A percentile compares a stretch with the other conserved stretches of the same genome.
These are phyloP conservation scores for Carex littledalei DNA, from an alignment of 176 grass and related monocot genomes.

Conservation along the genomic window DNA sequence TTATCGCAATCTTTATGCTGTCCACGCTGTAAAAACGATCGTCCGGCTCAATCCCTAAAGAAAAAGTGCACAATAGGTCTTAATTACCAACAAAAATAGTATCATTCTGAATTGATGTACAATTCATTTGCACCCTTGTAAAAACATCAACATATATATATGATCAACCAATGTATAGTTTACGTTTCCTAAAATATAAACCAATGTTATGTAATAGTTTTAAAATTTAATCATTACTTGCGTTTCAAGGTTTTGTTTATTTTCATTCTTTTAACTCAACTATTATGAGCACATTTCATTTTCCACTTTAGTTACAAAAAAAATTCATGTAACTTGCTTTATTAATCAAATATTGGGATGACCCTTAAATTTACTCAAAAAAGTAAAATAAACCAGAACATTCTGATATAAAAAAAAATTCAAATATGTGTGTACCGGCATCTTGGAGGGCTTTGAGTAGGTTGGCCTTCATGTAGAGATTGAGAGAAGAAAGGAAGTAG, in stretches of 20 bases:
- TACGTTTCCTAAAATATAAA: neutral
- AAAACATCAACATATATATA: too few species aligned
- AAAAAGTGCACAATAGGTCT: neutral
- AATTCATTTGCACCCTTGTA: too few species aligned
- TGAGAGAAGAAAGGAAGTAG: conserved; percentile 50
- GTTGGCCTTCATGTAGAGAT: conserved; percentile 36
- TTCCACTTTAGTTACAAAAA: too few species aligned
- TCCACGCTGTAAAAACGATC: conserved; percentile 22
- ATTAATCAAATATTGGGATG: too few species aligned
- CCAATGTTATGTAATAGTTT: too few species aligned
- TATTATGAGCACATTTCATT: too few species aligned
- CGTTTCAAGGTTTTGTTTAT: too few species aligned
- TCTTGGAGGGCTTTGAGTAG: conserved; percentile 32
- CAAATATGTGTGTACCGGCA: conserved; percentile 28
- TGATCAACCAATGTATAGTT: neutral
- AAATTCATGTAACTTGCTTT: too few species aligned
- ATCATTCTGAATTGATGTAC: neutral
- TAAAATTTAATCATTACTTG: too few species aligned
- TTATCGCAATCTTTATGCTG: conserved; percentile 41
- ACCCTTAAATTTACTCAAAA: too few species aligned
- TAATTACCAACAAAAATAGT: neutral
- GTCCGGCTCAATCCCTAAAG: conserved; percentile 33
- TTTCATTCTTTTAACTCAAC: too few species aligned
- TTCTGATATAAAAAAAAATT: neutral
- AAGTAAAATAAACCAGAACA: neutral